phyloP scores from a whole-genome alignment of 1,284 basidiomycete genomes.

The Malassezia pachydermatis region DNA sequence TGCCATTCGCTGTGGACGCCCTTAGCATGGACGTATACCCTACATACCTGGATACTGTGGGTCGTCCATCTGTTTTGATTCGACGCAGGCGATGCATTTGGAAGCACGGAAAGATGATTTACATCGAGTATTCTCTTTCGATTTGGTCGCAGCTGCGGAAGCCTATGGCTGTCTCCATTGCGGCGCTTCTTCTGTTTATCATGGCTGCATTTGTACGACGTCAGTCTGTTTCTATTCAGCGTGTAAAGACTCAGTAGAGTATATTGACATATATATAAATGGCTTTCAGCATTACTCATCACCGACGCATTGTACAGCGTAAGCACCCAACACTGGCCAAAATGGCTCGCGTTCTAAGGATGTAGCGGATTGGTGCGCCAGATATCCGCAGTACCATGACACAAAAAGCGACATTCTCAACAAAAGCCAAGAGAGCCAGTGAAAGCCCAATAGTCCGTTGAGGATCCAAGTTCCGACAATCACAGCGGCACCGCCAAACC shows the following conservation, averaged over 20 bases:
- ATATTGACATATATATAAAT: background rate
- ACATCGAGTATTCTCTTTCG: conserved; percentile 30
- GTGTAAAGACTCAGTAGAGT: background rate
- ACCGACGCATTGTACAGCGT: conserved; percentile 11
- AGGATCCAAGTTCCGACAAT: conserved; percentile 20
- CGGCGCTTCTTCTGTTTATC: conserved; percentile 17
- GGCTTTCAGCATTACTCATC: conserved; percentile 4
- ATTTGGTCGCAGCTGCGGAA: conserved; percentile 24
- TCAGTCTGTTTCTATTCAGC: background rate
- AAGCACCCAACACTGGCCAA: conserved; percentile 3
- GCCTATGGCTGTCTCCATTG: conserved; percentile 19
- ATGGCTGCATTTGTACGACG: conserved; percentile 16
- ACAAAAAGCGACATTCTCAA: background rate
- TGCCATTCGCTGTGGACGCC: conserved; percentile 66
- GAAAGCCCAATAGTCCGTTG: background rate
- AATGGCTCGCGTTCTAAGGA: conserved; percentile 15
- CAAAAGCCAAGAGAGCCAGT: background rate
- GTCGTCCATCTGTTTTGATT: conserved; percentile 68
- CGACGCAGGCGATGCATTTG: conserved; percentile 53
- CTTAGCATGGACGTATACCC: conserved; percentile 60
- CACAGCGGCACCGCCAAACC: conserved; percentile 17
- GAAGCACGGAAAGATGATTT: conserved; percentile 19
- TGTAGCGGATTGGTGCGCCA: conserved; percentile 12
- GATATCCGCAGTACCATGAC: conserved; percentile 21
- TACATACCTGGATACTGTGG: conserved; percentile 87